Percentiles rank a stretch among this genome's conserved stretches.
phyloP scores from a whole-genome alignment of 306 rosid genomes.

The Crotalaria pallida region DNA sequence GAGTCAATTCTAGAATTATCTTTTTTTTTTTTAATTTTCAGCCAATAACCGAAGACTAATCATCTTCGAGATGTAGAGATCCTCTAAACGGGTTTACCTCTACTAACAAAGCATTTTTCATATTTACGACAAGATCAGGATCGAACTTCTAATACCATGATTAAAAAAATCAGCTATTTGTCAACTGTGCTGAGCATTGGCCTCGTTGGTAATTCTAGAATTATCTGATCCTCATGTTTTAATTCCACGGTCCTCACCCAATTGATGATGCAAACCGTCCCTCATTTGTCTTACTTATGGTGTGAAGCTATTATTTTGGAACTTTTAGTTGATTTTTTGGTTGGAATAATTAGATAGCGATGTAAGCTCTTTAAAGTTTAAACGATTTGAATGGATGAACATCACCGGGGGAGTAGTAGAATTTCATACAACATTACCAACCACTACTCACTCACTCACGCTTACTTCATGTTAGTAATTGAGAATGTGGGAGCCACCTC shows the following conservation, averaged over 20 bases:
- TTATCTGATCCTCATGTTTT: too few species aligned
- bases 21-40: background rate
- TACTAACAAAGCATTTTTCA: too few species aligned
- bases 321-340: conserved; percentile 28
- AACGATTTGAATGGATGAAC: conserved; percentile 7
- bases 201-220: too few species aligned
- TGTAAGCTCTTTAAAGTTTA: conserved; percentile 10
- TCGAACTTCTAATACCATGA: too few species aligned
- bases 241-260: too few species aligned
- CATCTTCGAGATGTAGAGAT: too few species aligned
- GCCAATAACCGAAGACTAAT: too few species aligned
- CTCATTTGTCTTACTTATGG: conserved; percentile 12
- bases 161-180: too few species aligned
- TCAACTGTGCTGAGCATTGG: too few species aligned
- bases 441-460: background rate
- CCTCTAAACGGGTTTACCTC: too few species aligned
- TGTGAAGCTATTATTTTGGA: conserved; percentile 11
- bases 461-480: background rate
- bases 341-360: conserved; percentile 37
- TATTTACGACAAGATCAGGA: too few species aligned
- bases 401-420: conserved; percentile 6
- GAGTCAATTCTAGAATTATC: conserved; percentile 42
- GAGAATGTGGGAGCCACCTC: conserved; percentile 23
- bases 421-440: conserved; percentile 14
- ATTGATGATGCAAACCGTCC: background rate